Evolutionary conservation across 2,329 filamentous ascomycete species (phyloP).

Genomic region (Kalmusia sp.): DNA sequence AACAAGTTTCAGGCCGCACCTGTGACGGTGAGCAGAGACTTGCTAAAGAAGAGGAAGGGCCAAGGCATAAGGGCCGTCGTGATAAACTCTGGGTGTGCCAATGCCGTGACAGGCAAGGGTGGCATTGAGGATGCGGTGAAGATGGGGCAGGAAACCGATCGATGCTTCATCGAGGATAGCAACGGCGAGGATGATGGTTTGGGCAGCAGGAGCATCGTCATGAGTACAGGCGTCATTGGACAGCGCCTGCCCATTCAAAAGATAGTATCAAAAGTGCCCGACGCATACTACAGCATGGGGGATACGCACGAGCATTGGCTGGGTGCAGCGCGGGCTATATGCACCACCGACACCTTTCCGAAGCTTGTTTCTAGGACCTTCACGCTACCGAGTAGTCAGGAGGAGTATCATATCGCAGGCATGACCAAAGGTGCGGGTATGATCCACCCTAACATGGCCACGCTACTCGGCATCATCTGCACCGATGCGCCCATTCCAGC

Average conservation of each 20-base stretch:
- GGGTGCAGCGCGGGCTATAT: conserved; percentile 85
- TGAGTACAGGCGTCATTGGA: conserved; percentile 98
- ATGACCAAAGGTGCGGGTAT: conserved; percentile 99
- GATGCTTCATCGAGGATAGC: conserved; percentile 56
- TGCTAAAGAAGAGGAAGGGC: conserved; percentile 71
- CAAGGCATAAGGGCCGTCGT: conserved; percentile 80
- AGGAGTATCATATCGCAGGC: conserved; percentile 84
- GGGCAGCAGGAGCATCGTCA: conserved; percentile 78
- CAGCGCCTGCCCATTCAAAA: conserved; percentile 91
- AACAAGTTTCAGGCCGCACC: conserved; percentile 98
- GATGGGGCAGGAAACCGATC: conserved; percentile 83
- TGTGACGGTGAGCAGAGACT: conserved; percentile 80
- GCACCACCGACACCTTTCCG: conserved; percentile 97
- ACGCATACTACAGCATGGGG: conserved; percentile 74
- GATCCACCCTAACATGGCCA: conserved; percentile 99
- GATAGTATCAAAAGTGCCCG: conserved; percentile 82
- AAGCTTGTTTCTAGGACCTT: conserved; percentile 90
- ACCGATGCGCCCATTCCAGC: conserved; percentile 86
- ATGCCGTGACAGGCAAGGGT: conserved; percentile 91
- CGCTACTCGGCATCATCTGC: conserved; percentile 86
- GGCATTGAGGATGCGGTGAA: conserved; percentile 85
- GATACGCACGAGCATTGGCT: conserved; percentile 86
- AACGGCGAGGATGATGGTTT: conserved; percentile 50
- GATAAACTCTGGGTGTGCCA: conserved; percentile 95
- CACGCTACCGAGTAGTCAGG: conserved; percentile 79